These are phyloP conservation scores for Wickerhamomyces chaumierensis DNA, from an alignment of 805 yeast genomes.

Conservation along the genomic window DNA sequence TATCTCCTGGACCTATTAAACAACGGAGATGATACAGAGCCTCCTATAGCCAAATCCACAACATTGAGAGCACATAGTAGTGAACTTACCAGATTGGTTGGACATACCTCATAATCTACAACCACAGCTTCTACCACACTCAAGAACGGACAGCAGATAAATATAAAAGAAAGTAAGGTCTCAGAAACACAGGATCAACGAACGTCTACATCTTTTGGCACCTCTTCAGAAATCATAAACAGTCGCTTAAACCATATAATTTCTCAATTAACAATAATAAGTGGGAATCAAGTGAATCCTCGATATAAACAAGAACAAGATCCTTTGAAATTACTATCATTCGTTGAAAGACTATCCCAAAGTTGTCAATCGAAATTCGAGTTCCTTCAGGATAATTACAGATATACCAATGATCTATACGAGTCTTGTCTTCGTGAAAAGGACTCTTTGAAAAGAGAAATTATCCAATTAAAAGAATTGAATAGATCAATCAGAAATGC, in stretches of 20 bases:
- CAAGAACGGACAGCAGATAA: too few species aligned
- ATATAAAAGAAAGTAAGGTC: not conserved
- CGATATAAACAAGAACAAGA: not conserved
- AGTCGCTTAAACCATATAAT: too few species aligned
- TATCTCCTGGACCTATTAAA: too few species aligned
- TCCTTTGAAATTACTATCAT: conserved; percentile 1
- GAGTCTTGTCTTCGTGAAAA: conserved; percentile 9
- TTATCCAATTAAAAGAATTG: conserved; percentile 1
- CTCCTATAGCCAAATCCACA: not conserved
- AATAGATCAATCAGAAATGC: too few species aligned
- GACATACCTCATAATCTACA: too few species aligned
- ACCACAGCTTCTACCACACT: too few species aligned
- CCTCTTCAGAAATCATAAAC: too few species aligned
- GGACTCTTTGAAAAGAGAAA: conserved; percentile 1
- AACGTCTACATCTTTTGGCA: not conserved
- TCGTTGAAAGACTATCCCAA: conserved; percentile 8
- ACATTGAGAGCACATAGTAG: not conserved
- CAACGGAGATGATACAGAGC: not conserved
- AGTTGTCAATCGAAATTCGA: conserved; percentile 10
- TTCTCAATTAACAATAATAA: not conserved
- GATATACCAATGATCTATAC: conserved; percentile 11
- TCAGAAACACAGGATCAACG: not conserved
- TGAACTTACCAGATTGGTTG: not conserved
- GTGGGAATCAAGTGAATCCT: not conserved
- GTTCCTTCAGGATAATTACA: conserved; percentile 15